Evolutionary conservation across 257 asterid species (phyloP).

Genomic region (Solanum chiquidenum): DNA sequence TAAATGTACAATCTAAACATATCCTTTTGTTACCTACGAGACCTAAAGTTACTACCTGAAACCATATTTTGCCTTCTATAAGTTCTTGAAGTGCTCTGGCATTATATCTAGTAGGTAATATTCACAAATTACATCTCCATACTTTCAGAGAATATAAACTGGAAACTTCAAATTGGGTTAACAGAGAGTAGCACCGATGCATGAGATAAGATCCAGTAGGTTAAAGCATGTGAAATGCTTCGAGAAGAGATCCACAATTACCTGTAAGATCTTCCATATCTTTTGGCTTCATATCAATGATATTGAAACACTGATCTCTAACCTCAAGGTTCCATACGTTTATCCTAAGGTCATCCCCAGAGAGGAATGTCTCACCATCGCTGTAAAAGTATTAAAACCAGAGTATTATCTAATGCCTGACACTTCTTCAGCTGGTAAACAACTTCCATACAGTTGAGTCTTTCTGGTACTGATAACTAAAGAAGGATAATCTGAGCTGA

Average conservation of each 20-base stretch:
- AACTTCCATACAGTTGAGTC: background rate
- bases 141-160: background rate
- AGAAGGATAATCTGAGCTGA: background rate
- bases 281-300: conserved; percentile 79
- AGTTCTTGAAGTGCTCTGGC: background rate
- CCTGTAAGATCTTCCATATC: conserved; percentile 93
- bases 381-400: conserved; percentile 12
- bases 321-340: conserved; percentile 85
- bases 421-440: background rate
- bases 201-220: background rate
- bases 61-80: background rate
- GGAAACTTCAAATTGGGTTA: background rate
- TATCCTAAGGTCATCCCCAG: conserved; percentile 80
- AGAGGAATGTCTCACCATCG: conserved; percentile 85
- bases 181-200: background rate
- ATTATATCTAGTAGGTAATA: background rate
- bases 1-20: background rate
- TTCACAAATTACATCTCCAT: background rate
- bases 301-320: conserved; percentile 77
- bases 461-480: background rate
- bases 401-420: background rate
- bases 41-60: background rate
- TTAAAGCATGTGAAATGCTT: background rate
- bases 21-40: background rate
- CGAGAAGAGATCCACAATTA: conserved; percentile 1